These are phyloP conservation scores for Cicer cuneatum DNA, from an alignment of 306 rosid species.

Conservation along the genomic window DNA sequence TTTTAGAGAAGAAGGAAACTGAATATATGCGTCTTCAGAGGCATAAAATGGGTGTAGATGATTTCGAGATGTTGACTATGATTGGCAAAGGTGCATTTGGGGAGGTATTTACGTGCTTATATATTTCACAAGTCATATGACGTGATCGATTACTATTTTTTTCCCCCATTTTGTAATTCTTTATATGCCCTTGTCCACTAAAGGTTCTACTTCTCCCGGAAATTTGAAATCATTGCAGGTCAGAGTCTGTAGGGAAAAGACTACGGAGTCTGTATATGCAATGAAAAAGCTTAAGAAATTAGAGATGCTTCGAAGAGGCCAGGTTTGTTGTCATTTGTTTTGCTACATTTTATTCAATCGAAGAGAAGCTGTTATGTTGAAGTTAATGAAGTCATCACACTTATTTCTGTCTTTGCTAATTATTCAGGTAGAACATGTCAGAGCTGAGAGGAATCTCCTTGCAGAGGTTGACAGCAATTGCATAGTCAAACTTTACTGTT, in stretches of 20 bases:
- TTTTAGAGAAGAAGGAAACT: conserved; percentile 93
- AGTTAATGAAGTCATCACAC: conserved; percentile 31
- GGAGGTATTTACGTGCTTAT: conserved; percentile 64
- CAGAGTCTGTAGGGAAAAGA: conserved; percentile 82
- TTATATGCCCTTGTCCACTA: background rate
- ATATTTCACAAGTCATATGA: conserved; percentile 1
- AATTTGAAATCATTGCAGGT: conserved; percentile 65
- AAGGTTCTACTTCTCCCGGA: conserved; percentile 10
- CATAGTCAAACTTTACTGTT: conserved; percentile 93
- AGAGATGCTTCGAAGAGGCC: conserved; percentile 99
- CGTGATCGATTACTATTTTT: background rate
- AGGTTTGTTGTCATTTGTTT: conserved; percentile 62
- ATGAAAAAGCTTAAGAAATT: conserved; percentile 98
- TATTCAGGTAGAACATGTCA: conserved; percentile 93
- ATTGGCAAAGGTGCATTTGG: conserved; percentile 99
- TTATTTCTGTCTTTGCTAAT: conserved; percentile 33
- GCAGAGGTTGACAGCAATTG: conserved; percentile 98
- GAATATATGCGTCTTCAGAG: conserved; percentile 98
- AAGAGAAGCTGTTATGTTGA: background rate
- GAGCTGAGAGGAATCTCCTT: conserved; percentile 95
- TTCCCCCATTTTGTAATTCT: conserved; percentile 10
- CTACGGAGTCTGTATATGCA: conserved; percentile 84
- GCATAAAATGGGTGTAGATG: conserved; percentile 98
- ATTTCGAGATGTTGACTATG: conserved; percentile 90
- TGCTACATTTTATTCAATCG: conserved; percentile 3